Conservation (phyloP, 2,329 filamentous ascomycete species). For the Plenodomus biglobosus region DNA sequence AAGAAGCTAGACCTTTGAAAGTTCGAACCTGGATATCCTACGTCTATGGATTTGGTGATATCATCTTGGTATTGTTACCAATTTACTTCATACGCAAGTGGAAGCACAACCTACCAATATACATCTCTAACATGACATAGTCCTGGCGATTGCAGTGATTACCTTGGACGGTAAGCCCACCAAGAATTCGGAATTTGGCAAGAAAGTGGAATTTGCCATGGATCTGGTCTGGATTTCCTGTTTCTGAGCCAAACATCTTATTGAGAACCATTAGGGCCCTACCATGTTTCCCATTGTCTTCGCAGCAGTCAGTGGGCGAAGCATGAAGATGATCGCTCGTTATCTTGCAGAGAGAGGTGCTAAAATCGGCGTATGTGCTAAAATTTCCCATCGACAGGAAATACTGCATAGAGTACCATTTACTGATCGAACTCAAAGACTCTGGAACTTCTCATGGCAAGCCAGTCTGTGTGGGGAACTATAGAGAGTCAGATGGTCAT, state of each 20-base stretch:
- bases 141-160: constrained; percentile 27
- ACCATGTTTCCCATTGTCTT: constrained; percentile 44
- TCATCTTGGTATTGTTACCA: constrained; percentile 32
- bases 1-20: constrained; percentile 28
- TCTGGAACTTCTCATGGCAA: constrained; percentile 40
- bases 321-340: constrained; percentile 42
- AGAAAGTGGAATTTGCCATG: constrained; percentile 32
- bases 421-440: constrained; percentile 21
- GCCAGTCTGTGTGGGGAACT: constrained; percentile 43
- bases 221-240: constrained; percentile 18
- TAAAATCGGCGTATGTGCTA: constrained; percentile 30
- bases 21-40: constrained; percentile 24
- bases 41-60: constrained; percentile 27
- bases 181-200: constrained; percentile 23
- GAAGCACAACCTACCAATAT: too few species aligned
- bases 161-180: constrained; percentile 31
- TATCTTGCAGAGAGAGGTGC: constrained; percentile 37
- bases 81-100: constrained; percentile 41
- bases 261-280: constrained; percentile 24
- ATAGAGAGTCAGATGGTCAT: constrained; percentile 40
- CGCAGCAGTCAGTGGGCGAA: constrained; percentile 38
- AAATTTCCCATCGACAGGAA: too few species aligned
- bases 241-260: background rate
- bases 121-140: constrained; percentile 9
- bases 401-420: too few species aligned